Percentiles rank a stretch among this genome's conserved stretches.
Conservation (phyloP, 768 basidiomycete genomes). For the Albatrellus ellisii region DNA sequence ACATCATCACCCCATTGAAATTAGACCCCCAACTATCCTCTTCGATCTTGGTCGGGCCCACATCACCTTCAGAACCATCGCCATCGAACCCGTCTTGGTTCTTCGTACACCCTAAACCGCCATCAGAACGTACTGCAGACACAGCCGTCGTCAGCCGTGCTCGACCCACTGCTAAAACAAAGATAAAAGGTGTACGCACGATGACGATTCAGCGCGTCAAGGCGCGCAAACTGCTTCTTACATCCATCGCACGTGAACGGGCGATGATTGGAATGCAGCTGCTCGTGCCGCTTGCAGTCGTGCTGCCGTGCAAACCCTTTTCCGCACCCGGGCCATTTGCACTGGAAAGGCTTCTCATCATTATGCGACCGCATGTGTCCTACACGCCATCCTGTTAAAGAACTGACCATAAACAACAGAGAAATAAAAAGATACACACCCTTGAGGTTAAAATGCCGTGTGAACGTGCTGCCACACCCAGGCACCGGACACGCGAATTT, state of each 20-base stretch:
- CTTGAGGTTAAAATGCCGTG: slow-evolving; percentile 87
- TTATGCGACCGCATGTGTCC: slow-evolving; percentile 93
- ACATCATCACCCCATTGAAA: too few relatives aligned
- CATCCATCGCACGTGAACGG: slow-evolving; percentile 93
- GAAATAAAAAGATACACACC: slow-evolving; percentile 30
- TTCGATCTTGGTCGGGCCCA: too few relatives aligned
- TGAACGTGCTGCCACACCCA: slow-evolving; percentile 95
- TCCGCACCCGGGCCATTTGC: slow-evolving; percentile 88
- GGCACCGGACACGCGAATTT: slow-evolving; percentile 86
- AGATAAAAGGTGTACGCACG: slow-evolving; percentile 35
- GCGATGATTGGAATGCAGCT: slow-evolving; percentile 83
- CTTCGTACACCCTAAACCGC: slow-evolving; percentile 62
- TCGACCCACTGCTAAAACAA: background rate
- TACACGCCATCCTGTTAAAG: slow-evolving; percentile 15
- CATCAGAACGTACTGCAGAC: slow-evolving; percentile 59
- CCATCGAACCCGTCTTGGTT: slow-evolving; percentile 19
- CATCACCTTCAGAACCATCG: too few relatives aligned
- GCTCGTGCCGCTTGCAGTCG: slow-evolving; percentile 94
- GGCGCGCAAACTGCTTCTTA: slow-evolving; percentile 82
- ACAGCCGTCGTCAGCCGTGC: background rate
- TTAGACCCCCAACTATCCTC: too few relatives aligned
- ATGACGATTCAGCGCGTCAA: slow-evolving; percentile 93
- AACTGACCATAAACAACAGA: background rate
- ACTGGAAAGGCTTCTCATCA: slow-evolving; percentile 90
- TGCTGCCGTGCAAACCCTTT: slow-evolving; percentile 93